phyloP scores from a whole-genome alignment of 2,329 filamentous ascomycete genomes.

The Leptoxyphium fumago region DNA sequence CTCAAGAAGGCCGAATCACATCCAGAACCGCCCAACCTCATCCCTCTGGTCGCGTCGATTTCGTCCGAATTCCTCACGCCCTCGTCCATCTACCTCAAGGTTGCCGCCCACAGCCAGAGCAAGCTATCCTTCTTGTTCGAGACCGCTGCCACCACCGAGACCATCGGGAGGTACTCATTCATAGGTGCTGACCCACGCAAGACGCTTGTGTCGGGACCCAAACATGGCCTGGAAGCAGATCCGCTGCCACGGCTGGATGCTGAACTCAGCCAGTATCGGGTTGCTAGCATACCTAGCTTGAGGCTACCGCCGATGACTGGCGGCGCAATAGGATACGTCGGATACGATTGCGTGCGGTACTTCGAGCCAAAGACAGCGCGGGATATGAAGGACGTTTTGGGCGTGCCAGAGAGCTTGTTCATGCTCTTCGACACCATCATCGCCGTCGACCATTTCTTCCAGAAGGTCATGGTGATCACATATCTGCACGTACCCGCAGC shows the following conservation, averaged over 20 bases:
- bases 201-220: conserved; percentile 73
- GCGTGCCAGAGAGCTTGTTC: conserved; percentile 86
- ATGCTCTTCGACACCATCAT: conserved; percentile 95
- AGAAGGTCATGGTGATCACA: conserved; percentile 83
- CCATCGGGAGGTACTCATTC: conserved; percentile 90
- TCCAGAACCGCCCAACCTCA: conserved; percentile 54
- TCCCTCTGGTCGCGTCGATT: conserved; percentile 72
- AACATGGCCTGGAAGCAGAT: conserved; percentile 71
- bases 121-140: conserved; percentile 90
- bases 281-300: conserved; percentile 70
- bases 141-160: conserved; percentile 80
- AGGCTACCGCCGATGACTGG: conserved; percentile 75
- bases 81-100: conserved; percentile 86
- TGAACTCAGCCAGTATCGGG: conserved; percentile 63
- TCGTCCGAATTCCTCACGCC: conserved; percentile 88
- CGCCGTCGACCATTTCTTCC: conserved; percentile 88
- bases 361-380: conserved; percentile 95
- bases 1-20: conserved; percentile 36
- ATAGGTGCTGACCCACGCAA: conserved; percentile 68
- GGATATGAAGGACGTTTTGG: conserved; percentile 65
- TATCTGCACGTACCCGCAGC: conserved; percentile 55
- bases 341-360: conserved; percentile 93
- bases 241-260: conserved; percentile 69
- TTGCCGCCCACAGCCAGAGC: conserved; percentile 59
- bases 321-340: conserved; percentile 89